These are phyloP conservation scores for Miamiensis avidus DNA, from an alignment of 169 alveolate species.

Conservation along the genomic window DNA sequence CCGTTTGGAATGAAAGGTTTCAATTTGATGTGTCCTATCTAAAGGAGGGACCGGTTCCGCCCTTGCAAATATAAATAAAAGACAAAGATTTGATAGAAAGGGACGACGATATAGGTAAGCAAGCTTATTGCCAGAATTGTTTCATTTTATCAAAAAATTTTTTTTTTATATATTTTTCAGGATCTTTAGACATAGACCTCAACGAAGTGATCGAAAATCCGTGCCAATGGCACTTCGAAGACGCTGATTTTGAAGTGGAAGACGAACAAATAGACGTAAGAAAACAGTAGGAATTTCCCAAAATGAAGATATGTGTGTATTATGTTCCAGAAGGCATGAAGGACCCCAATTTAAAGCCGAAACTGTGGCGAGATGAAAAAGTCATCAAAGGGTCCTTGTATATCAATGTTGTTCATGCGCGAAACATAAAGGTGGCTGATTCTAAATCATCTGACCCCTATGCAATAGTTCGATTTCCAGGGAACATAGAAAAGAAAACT, in stretches of 20 bases:
- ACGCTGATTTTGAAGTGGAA: background rate
- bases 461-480: conserved; percentile 25
- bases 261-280: background rate
- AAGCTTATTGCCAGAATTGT: no score
- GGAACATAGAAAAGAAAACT: conserved; percentile 33
- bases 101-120: background rate
- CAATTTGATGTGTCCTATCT: background rate
- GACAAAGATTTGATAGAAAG: no score
- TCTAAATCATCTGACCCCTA: conserved; percentile 32
- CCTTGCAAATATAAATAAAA: background rate
- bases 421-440: conserved; percentile 18
- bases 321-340: conserved; percentile 44
- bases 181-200: background rate
- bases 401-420: conserved; percentile 29
- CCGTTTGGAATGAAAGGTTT: conserved; percentile 31
- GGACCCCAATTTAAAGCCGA: conserved; percentile 44
- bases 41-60: conserved; percentile 36
- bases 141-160: no score
- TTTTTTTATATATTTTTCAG: background rate
- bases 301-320: conserved; percentile 18
- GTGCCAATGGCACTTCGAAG: background rate
- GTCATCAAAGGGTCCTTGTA: conserved; percentile 11
- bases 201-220: background rate
- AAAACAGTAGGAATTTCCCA: background rate
- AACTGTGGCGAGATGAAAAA: conserved; percentile 33